Conservation (phyloP, 331 rosid species). For the Acacia concinna region DNA sequence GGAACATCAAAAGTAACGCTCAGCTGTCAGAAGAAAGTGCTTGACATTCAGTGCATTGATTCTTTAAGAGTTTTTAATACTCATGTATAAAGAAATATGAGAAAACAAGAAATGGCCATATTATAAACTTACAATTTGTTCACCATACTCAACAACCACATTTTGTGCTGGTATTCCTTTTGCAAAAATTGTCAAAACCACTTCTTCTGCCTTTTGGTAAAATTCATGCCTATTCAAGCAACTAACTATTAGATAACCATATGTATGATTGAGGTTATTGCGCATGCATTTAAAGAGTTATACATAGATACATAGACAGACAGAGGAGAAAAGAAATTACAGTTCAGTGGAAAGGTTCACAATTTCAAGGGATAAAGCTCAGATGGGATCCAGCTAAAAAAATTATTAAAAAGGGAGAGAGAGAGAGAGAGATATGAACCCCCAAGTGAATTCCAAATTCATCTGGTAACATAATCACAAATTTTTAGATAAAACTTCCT, state of each 20-base stretch:
- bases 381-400: not conserved
- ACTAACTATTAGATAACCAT: slow-evolving; percentile 13
- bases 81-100: not conserved
- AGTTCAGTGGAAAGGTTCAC: not conserved
- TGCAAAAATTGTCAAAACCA: slow-evolving; percentile 81
- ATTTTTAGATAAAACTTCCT: not conserved
- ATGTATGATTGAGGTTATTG: not conserved
- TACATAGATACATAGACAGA: not conserved
- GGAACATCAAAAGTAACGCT: slow-evolving; percentile 69
- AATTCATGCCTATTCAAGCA: slow-evolving; percentile 71
- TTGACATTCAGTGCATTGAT: slow-evolving; percentile 1
- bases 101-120: not conserved
- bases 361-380: not conserved
- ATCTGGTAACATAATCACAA: not conserved
- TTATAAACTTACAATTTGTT: slow-evolving; percentile 76
- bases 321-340: not conserved
- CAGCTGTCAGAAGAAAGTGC: slow-evolving; percentile 54
- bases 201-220: slow-evolving; percentile 91
- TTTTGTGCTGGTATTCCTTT: slow-evolving; percentile 71
- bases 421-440: not conserved
- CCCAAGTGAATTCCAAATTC: not conserved
- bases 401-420: not conserved
- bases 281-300: not conserved
- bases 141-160: slow-evolving; percentile 74
- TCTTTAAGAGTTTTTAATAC: not conserved